These are phyloP conservation scores for Ramaria sp. DNA, from an alignment of 768 basidiomycete genomes.

Conservation along the genomic window DNA sequence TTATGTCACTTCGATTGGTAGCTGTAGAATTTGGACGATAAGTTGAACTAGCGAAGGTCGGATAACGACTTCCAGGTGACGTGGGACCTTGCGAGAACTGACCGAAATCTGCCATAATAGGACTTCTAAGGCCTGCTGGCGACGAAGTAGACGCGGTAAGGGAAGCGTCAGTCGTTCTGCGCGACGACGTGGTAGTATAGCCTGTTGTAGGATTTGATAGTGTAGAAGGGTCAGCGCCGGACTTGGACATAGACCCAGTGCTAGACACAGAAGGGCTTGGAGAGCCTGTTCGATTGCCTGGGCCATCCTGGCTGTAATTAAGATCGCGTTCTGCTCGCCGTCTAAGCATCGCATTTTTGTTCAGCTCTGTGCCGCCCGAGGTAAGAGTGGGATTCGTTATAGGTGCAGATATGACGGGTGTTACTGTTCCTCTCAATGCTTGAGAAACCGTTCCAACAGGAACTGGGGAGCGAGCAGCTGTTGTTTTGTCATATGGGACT, in stretches of 20 bases:
- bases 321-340: constrained; percentile 45
- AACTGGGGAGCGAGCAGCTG: constrained; percentile 47
- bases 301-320: constrained; percentile 29
- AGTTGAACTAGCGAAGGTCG: constrained; percentile 11
- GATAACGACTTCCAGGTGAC: constrained; percentile 15
- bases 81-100: constrained; percentile 25
- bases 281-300: constrained; percentile 34
- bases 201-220: constrained; percentile 5
- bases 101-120: constrained; percentile 44
- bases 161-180: not conserved
- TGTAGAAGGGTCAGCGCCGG: constrained; percentile 6
- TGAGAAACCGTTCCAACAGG: constrained; percentile 46
- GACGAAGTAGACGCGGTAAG: constrained; percentile 27
- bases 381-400: constrained; percentile 78
- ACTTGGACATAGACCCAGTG: constrained; percentile 13
- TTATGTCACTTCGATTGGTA: constrained; percentile 30
- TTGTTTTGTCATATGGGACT: constrained; percentile 63
- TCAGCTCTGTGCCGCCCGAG: constrained; percentile 59
- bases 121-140: constrained; percentile 37
- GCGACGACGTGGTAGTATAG: not conserved
- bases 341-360: constrained; percentile 43
- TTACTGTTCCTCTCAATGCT: constrained; percentile 33
- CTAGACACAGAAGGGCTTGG: constrained; percentile 40
- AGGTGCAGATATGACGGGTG: constrained; percentile 58
- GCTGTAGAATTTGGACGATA: constrained; percentile 23